Conservation (phyloP, 2,329 filamentous ascomycete species). For the Fusarium austroafricanum region DNA sequence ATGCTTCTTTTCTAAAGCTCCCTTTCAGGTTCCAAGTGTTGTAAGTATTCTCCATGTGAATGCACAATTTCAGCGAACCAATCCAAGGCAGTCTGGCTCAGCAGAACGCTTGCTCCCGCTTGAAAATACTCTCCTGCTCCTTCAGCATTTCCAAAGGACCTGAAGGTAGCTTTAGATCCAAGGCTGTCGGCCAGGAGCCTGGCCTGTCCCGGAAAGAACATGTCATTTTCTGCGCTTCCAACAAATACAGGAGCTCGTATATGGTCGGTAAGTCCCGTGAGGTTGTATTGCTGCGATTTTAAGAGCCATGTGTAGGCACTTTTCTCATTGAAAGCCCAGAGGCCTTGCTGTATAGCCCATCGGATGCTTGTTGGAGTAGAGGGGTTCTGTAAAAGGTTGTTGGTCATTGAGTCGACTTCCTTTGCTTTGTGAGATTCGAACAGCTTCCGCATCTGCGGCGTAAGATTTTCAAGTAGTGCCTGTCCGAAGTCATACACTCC, state of each 20-base stretch:
- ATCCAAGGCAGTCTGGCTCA: slow-evolving; percentile 1
- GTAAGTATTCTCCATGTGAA: background rate
- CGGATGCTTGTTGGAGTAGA: background rate
- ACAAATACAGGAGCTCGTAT: slow-evolving; percentile 36
- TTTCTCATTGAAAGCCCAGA: slow-evolving; percentile 6
- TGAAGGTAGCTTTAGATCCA: background rate
- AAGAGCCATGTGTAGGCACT: background rate
- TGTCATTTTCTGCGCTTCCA: slow-evolving; percentile 10
- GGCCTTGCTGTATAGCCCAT: background rate
- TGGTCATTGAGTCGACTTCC: background rate
- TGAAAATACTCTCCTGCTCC: slow-evolving; percentile 7
- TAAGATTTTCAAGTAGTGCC: background rate
- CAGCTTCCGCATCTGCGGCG: background rate
- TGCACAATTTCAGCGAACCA: background rate
- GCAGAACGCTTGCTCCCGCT: background rate
- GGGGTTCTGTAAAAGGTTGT: background rate
- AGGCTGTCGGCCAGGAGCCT: background rate
- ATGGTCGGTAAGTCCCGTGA: slow-evolving; percentile 30
- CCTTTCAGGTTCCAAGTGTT: background rate
- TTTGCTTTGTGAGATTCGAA: background rate
- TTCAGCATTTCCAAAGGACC: background rate
- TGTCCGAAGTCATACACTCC: background rate
- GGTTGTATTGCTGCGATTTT: slow-evolving; percentile 20
- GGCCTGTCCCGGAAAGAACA: slow-evolving; percentile 9
- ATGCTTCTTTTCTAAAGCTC: no score